Base-by-base conservation (phyloP, 2,329 filamentous ascomycete species). In the Fusarium tupiense region DNA sequence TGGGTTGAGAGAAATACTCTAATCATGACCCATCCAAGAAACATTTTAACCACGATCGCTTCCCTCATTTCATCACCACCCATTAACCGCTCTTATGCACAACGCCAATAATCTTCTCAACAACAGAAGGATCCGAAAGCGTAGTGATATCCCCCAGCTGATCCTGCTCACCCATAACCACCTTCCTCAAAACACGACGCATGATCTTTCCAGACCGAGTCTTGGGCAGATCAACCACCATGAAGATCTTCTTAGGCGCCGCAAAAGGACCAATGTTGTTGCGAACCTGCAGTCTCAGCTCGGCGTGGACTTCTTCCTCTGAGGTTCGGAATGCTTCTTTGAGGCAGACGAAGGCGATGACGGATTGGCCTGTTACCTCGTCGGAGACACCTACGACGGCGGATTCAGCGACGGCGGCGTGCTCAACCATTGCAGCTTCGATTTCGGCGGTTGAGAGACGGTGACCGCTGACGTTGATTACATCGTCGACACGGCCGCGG, bases 191-290 rank as follows among this genome's bases (percentile, higher is more conserved):
- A 80, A 98, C 96, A 72, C 95, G 91, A 62, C 95, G 90, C 95
- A 98, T 98, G 79, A 98, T 98, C 92, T 98, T 98, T 73, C 95
- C 95, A 74, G 93, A 96, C 72, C 95, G 89, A 31, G 95, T 98
- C 90, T 98, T 98, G 78, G 95, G 95, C 63, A 98, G 88, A 82
- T 98, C 95, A 3, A 94, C 91, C 24, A 98, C 93, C 54, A 96
- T 89, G 80, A 91, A 96, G 70, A 98, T 91, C 37, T 92, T 92
- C 87, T 98, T 98, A 61, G 95, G 95, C 22, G 95, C 94, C 3
- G 95, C 95, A 81, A 98, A 98, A 2, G 95, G 95, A 6, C 95
- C 95, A 80, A 98, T 98, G 73, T 92, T 95, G 86, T 95, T 96
- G 80, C 95, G 92, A 67, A 98, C 95, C 83, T 98, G 95, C 81